Conservation (phyloP, 352 stramenopile genomes). For the Globisporangium perplexum region DNA sequence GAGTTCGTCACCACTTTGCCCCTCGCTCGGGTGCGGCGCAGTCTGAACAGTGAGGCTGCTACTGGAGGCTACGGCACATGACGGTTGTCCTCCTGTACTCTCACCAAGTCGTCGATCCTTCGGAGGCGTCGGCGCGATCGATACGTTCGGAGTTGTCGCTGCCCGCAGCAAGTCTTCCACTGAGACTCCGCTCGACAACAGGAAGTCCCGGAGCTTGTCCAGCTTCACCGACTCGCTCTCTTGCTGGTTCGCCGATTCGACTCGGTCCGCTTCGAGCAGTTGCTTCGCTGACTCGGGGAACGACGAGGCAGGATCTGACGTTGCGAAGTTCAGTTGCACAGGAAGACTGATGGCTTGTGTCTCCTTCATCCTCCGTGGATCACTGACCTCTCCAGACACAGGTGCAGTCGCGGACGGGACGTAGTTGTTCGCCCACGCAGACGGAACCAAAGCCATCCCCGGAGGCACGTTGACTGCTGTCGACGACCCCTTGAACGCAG, state of each 20-base stretch:
- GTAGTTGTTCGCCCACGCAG: constrained; percentile 25
- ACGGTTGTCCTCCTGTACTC: not conserved
- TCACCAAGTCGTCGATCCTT: not conserved
- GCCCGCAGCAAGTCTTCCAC: constrained; percentile 68
- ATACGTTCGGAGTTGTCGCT: constrained; percentile 39
- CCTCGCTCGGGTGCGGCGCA: not conserved
- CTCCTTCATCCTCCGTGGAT: not conserved
- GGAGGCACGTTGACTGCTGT: constrained; percentile 18
- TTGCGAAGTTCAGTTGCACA: not conserved
- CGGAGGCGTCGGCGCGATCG: constrained; percentile 16
- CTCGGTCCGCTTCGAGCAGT: not conserved
- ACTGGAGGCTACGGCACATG: not conserved
- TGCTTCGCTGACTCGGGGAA: not conserved
- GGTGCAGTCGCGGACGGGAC: not conserved
- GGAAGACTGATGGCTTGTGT: not conserved
- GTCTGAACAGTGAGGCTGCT: not conserved
- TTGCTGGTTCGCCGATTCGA: constrained; percentile 1
- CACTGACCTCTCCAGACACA: not conserved
- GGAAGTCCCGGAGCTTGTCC: constrained; percentile 56
- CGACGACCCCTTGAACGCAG: not conserved
- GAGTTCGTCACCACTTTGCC: not conserved
- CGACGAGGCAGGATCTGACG: not conserved
- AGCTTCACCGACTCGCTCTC: constrained; percentile 24
- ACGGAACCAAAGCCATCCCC: constrained; percentile 45
- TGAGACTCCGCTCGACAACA: constrained; percentile 52